Base-by-base conservation (phyloP, 148 eudicot species). In the Salicornia ramosissima region DNA sequence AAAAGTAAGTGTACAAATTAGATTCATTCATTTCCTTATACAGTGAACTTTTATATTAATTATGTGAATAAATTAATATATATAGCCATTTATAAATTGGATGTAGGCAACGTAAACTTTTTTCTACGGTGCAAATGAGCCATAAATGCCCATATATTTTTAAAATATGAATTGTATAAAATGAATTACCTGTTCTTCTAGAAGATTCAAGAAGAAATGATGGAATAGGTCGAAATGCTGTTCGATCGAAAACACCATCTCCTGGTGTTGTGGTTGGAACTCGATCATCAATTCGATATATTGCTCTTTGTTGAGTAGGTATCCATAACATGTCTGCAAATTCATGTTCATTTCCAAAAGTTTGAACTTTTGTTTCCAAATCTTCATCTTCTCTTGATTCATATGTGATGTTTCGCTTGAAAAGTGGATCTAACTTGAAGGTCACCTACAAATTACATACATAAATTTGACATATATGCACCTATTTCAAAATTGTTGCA, bases 371-470 rank as follows among this genome's bases (percentile, higher is more conserved):
- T 6, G 45, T 60, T 14, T 57, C 72, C 63, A 77, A 67, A 29
- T 77, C 75, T 36, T 33, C 42, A 30, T 77, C 75, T 3, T 39
- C 68, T 73, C 31, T 58, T 0, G 64, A 22, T 13, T 6, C 40
- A 10, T 36, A 67, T 14, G 80, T 77, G 5, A 77, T 25, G 60
- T 68, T 64, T 71, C 80, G 72, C 55, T 77, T 77, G 55, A 77
- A 77, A 7, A 71, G 14, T 54, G 75, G 72, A 39, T 77, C 54
- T 43, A 77, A 29, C 51, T 77, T 59, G 46, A 77, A 66, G 30
- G 75, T 77, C 63, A 77, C 80, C 80, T 77, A n/a, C n/a, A n/a
- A n/a, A n/a, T n/a, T n/a, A n/a, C n/a, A n/a, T n/a, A n/a, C n/a
- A n/a, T n/a, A n/a, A n/a, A n/a, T n/a, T n/a, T n/a, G n/a, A n/a